Evolutionary conservation across 1,284 basidiomycete species (phyloP).

Genomic region (Porodaedalea pini): DNA sequence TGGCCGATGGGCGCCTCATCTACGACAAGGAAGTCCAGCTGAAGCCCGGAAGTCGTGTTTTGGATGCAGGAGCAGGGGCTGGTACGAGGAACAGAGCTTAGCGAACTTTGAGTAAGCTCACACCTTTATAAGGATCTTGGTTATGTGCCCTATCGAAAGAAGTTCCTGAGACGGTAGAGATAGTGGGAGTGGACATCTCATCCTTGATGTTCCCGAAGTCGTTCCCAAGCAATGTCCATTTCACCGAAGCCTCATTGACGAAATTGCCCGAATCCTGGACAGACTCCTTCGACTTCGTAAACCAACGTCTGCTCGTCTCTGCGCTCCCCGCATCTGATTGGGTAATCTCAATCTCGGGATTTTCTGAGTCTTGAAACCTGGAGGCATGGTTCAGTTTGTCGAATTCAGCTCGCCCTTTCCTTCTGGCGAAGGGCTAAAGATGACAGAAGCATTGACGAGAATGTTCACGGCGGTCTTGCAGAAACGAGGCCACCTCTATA

Average conservation of each 20-base stretch:
- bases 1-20: constrained; percentile 5
- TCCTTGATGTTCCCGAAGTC: neutral
- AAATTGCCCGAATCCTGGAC: constrained; percentile 22
- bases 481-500: constrained; percentile 22
- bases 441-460: neutral
- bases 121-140: constrained; percentile 4
- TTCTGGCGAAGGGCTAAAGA: neutral
- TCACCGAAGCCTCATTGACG: neutral
- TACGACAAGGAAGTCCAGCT: constrained; percentile 4
- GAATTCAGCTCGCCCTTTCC: constrained; percentile 20
- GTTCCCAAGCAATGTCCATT: neutral
- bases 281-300: constrained; percentile 29
- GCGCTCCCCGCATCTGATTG: constrained; percentile 30
- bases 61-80: constrained; percentile 13
- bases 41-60: neutral
- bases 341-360: constrained; percentile 27
- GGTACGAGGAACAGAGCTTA: neutral
- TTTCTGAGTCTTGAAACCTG: constrained; percentile 28
- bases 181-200: constrained; percentile 8
- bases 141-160: constrained; percentile 3
- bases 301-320: constrained; percentile 32
- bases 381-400: constrained; percentile 31
- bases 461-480: neutral
- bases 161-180: constrained; percentile 1
- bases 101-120: neutral